These are phyloP conservation scores for Clavariopsis aquatica DNA, from an alignment of 495 filamentous ascomycete genomes.

Conservation along the genomic window DNA sequence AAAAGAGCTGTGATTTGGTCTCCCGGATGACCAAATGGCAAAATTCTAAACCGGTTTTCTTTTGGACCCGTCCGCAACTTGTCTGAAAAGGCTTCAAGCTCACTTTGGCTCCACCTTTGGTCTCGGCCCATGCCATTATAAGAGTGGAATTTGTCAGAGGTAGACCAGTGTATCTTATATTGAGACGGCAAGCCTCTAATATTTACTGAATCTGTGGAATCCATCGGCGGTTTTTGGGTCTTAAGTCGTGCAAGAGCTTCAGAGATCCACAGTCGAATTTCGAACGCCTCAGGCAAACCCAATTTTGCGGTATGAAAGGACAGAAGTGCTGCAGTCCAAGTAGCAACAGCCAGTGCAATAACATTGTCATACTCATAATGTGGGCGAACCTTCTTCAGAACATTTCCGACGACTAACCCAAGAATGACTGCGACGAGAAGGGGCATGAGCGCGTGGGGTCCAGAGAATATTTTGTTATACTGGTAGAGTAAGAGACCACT, in stretches of 20 bases:
- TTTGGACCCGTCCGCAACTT: constrained; percentile 38
- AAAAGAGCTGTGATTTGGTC: constrained; percentile 52
- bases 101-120: constrained; percentile 46
- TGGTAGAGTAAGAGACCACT: constrained; percentile 62
- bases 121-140: constrained; percentile 29
- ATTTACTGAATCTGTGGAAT: constrained; percentile 31
- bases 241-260: constrained; percentile 10
- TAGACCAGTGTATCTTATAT: constrained; percentile 36
- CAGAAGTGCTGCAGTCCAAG: constrained; percentile 57
- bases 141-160: constrained; percentile 28
- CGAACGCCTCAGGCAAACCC: constrained; percentile 37
- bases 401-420: constrained; percentile 52
- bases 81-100: constrained; percentile 53
- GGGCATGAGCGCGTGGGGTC: constrained; percentile 55
- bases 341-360: constrained; percentile 54
- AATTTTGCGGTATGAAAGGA: constrained; percentile 48
- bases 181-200: constrained; percentile 44
- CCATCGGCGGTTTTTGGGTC: background rate
- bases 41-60: constrained; percentile 48
- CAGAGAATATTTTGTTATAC: constrained; percentile 62
- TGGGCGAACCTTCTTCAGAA: constrained; percentile 30
- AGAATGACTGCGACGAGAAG: constrained; percentile 51
- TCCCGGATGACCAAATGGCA: constrained; percentile 51
- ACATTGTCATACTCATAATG: constrained; percentile 53
- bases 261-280: constrained; percentile 13